These are phyloP conservation scores for Paecilomyces formosus DNA, from an alignment of 2,329 filamentous ascomycete genomes.

Conservation along the genomic window DNA sequence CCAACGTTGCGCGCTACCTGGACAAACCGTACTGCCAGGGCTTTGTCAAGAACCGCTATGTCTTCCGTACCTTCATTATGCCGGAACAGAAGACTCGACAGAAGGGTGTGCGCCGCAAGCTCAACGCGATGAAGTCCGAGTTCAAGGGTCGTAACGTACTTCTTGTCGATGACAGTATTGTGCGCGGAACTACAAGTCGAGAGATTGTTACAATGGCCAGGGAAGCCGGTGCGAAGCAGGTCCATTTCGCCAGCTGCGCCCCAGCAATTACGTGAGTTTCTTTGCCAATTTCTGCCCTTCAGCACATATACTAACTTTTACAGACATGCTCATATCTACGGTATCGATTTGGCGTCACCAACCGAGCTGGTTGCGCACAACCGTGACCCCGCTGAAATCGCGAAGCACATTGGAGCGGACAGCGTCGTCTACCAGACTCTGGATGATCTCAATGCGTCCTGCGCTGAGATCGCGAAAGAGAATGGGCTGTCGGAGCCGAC, in stretches of 20 bases:
- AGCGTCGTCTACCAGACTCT: slow-evolving; percentile 72
- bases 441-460: slow-evolving; percentile 71
- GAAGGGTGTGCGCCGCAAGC: slow-evolving; percentile 81
- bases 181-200: slow-evolving; percentile 73
- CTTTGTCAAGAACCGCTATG: slow-evolving; percentile 85
- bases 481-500: slow-evolving; percentile 47
- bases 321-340: slow-evolving; percentile 76
- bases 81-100: slow-evolving; percentile 72
- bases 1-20: slow-evolving; percentile 65
- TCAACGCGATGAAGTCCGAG: slow-evolving; percentile 78
- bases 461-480: slow-evolving; percentile 57
- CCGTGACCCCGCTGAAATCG: slow-evolving; percentile 54
- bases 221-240: slow-evolving; percentile 72
- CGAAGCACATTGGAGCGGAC: slow-evolving; percentile 63
- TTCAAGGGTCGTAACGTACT: slow-evolving; percentile 74
- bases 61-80: slow-evolving; percentile 84
- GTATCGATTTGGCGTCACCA: slow-evolving; percentile 66
- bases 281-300: background rate
- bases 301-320: slow-evolving; percentile 3
- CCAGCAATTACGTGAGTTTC: slow-evolving; percentile 62
- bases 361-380: slow-evolving; percentile 65
- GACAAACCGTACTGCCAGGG: slow-evolving; percentile 71
- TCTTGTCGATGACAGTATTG: slow-evolving; percentile 84
- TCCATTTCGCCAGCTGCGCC: slow-evolving; percentile 75
- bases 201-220: slow-evolving; percentile 79